Percentiles rank a stretch among this genome's conserved stretches.
These are phyloP conservation scores for Sporothrix dimorphospora DNA, from an alignment of 2,329 filamentous ascomycete species.

Conservation along the genomic window DNA sequence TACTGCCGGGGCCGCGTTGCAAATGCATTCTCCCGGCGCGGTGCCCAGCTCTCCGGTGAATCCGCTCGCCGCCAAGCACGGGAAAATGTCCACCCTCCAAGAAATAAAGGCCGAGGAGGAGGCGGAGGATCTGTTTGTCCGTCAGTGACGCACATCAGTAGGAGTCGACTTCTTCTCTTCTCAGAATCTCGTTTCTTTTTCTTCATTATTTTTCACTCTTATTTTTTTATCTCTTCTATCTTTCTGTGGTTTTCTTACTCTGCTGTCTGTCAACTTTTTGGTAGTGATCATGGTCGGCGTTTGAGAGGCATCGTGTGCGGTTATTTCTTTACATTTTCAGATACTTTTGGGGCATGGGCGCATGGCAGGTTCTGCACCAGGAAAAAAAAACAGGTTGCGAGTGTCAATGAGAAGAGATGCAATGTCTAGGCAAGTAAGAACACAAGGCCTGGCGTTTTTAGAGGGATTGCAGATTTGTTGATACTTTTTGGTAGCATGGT, in stretches of 20 bases:
- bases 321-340: neutral
- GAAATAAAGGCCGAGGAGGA: neutral
- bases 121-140: neutral
- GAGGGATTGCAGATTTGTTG: neutral
- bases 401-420: neutral
- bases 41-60: neutral
- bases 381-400: too few species aligned
- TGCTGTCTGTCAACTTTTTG: neutral
- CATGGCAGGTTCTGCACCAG: neutral
- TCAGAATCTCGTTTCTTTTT: neutral
- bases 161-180: neutral
- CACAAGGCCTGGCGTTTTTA: neutral
- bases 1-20: too few species aligned
- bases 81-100: neutral
- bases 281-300: neutral
- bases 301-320: neutral
- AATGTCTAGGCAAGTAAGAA: neutral
- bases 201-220: neutral
- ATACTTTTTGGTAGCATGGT: too few species aligned
- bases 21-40: too few species aligned
- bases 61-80: neutral
- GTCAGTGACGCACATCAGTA: neutral
- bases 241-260: neutral
- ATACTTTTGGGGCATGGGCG: neutral
- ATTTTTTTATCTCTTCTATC: neutral